A percentile compares a stretch with the other conserved stretches of the same genome.
Conservation (phyloP, 768 basidiomycete genomes). For the Megacollybia marginata region DNA sequence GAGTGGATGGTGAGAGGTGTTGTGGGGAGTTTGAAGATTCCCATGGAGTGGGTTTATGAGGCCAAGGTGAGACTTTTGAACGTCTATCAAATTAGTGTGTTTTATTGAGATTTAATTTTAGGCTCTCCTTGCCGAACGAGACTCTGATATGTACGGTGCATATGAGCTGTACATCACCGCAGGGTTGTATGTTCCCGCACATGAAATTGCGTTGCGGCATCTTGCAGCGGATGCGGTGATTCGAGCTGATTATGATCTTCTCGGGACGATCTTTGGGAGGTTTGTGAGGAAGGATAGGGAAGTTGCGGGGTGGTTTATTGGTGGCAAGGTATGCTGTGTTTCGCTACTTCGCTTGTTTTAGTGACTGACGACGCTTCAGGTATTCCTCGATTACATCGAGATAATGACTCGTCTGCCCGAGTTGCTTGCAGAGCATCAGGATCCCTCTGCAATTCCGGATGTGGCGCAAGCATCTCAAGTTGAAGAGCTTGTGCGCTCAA, state of each 20-base stretch:
- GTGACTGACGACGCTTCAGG: conserved; percentile 25
- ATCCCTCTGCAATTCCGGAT: conserved; percentile 30
- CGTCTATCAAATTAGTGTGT: neutral
- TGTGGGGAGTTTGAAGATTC: conserved; percentile 72
- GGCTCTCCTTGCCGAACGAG: conserved; percentile 61
- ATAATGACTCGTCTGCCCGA: conserved; percentile 54
- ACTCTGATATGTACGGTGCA: conserved; percentile 60
- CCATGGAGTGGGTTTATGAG: conserved; percentile 82
- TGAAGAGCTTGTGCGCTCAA: conserved; percentile 49
- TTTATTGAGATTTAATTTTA: conserved; percentile 15
- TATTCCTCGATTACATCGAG: conserved; percentile 66
- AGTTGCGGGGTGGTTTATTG: conserved; percentile 73
- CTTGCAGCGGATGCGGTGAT: conserved; percentile 86
- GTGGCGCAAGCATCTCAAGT: conserved; percentile 42
- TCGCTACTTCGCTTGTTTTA: conserved; percentile 3
- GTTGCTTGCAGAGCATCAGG: conserved; percentile 34
- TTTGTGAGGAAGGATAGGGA: conserved; percentile 40
- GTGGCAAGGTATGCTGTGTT: conserved; percentile 65
- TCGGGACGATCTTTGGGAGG: conserved; percentile 60
- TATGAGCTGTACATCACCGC: conserved; percentile 74
- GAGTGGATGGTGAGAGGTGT: conserved; percentile 70
- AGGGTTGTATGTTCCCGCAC: conserved; percentile 64
- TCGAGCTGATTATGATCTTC: conserved; percentile 51
- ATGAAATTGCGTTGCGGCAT: conserved; percentile 77
- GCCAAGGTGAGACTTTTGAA: conserved; percentile 59